Evolutionary conservation across 176 grass and related monocot species (phyloP), one percentile per base, ranked within the genome.

Genomic region (Oryza punctata): DNA sequence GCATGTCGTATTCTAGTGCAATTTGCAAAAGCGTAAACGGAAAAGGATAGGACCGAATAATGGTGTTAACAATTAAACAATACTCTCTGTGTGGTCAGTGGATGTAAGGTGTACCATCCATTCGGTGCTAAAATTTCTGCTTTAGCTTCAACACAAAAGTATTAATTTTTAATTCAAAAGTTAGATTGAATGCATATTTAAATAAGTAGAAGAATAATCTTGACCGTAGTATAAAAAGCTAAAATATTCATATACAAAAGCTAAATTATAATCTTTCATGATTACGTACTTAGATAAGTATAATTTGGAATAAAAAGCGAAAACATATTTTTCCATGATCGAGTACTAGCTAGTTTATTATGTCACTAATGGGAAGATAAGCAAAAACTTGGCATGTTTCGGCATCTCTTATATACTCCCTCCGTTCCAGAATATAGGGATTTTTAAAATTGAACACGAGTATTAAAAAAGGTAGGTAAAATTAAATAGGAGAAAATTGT

Each of bases 1-100:
- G 32, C 52, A 85, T 72, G 33, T 50, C 81, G 73, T 76, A 25
- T 76, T 89, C 63, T 49, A 25, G 61, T 66, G 71, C 78, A 66
- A 54, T 71, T 72, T 77, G 72, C 54, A 78, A 81, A 81, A 72
- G 88, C 18, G 35, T 21, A 32, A 73, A 63, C 52, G 12, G 12
- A 25, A 85, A 77, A 67, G 15, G 64, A 50, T 70, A 44, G 41
- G 3, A 19, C 29, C 18, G 54, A 69, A 85, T 85, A 41, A 71
- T 71, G 19, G 38, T 10, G 67, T 89, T 16, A 41, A 7, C 18
- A 52, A 76, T 41, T 50, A 59, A 74, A 37, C 73, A 47, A 12
- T n/a, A 47, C 1, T 19, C 1, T 19, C 10, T 63, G 57, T 66
- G 46, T 12, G 52, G 9, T 12, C n/a, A 63, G 70, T 71, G 70